Evolutionary conservation across 2,329 filamentous ascomycete species (phyloP).

Genomic region (Neoarthrinium moseri): DNA sequence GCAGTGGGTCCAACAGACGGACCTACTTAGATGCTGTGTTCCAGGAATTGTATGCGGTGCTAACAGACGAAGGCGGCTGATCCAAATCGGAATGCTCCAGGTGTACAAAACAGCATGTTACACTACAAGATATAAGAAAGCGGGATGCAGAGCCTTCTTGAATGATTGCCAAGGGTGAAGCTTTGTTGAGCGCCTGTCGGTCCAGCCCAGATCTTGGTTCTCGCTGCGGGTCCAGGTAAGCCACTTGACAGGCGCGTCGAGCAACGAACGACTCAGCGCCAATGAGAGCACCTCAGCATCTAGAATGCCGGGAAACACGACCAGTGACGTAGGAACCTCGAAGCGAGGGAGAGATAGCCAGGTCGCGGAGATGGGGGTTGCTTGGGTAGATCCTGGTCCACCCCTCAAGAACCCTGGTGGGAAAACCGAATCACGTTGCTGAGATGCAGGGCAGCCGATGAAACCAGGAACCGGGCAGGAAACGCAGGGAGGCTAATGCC

Average conservation of each 20-base stretch:
- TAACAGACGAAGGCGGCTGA: background rate
- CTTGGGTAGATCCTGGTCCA: slow-evolving; percentile 5
- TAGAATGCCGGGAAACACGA: background rate
- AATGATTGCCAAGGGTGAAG: background rate
- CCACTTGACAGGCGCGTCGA: background rate
- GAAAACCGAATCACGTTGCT: background rate
- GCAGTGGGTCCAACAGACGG: no score
- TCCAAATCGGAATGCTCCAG: background rate
- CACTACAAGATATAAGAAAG: no score
- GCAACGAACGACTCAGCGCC: background rate
- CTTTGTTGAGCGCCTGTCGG: background rate
- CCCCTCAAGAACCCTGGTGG: slow-evolving; percentile 3
- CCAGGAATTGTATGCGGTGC: background rate
- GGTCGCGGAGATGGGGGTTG: background rate
- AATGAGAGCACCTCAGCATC: background rate
- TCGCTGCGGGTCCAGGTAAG: background rate
- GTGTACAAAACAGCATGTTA: background rate
- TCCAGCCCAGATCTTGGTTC: background rate
- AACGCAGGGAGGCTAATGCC: background rate
- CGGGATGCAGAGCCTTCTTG: background rate
- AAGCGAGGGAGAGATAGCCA: slow-evolving; percentile 5
- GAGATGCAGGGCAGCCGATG: background rate
- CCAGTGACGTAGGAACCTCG: slow-evolving; percentile 3
- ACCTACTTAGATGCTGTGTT: background rate
- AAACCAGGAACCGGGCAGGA: background rate